Conservation (phyloP, 2,329 filamentous ascomycete genomes). For the Pezicula neosporulosa region DNA sequence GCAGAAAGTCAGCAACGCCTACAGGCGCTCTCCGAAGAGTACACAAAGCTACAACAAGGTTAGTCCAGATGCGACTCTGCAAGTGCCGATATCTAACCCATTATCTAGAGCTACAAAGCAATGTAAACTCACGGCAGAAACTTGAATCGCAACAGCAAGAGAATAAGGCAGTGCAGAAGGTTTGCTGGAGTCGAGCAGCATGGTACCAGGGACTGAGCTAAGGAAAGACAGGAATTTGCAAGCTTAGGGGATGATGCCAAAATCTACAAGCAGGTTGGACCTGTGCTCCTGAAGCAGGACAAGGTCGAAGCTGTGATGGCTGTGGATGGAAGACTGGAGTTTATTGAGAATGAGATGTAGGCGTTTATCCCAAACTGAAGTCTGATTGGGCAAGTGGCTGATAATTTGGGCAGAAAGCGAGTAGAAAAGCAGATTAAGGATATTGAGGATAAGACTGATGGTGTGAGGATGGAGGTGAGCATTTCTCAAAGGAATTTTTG, state of each 20-base stretch:
- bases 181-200: slow-evolving; percentile 27
- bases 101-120: slow-evolving; percentile 68
- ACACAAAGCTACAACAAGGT: slow-evolving; percentile 83
- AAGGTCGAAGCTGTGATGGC: slow-evolving; percentile 85
- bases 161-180: slow-evolving; percentile 83
- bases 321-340: slow-evolving; percentile 86
- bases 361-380: slow-evolving; percentile 23
- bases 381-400: slow-evolving; percentile 2
- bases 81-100: not conserved
- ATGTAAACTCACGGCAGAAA: slow-evolving; percentile 79
- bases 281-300: slow-evolving; percentile 92
- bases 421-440: slow-evolving; percentile 64
- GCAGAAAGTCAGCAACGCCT: slow-evolving; percentile 72
- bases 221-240: slow-evolving; percentile 67
- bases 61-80: not conserved
- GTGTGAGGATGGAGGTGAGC: slow-evolving; percentile 60
- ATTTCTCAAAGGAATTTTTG: not conserved
- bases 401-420: slow-evolving; percentile 46
- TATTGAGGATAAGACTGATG: slow-evolving; percentile 61
- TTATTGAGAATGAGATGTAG: slow-evolving; percentile 91
- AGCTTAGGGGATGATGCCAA: slow-evolving; percentile 75
- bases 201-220: slow-evolving; percentile 5
- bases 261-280: slow-evolving; percentile 95
- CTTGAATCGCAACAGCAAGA: slow-evolving; percentile 93
- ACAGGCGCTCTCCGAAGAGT: slow-evolving; percentile 83